Conservation (phyloP, 2,329 filamentous ascomycete species). For the Stachybotrys elegans region DNA sequence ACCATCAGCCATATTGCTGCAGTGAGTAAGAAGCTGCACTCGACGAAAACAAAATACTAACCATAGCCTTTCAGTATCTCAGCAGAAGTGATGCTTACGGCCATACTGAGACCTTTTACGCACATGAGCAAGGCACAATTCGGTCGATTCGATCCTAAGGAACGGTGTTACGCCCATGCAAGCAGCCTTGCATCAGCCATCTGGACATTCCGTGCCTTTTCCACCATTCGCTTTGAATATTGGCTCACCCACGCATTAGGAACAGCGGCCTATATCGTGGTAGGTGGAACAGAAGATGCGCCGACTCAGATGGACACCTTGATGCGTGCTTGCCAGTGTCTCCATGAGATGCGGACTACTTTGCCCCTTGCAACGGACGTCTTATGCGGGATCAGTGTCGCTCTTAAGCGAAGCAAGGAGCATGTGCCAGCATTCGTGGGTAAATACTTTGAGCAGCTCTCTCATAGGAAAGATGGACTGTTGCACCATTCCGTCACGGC, state of each 20-base stretch:
- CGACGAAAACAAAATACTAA: not conserved
- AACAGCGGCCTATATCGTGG: not conserved
- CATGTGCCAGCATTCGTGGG: not conserved
- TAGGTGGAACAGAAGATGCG: not conserved
- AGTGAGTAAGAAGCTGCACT: not conserved
- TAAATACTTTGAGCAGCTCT: not conserved
- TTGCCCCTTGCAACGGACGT: not conserved
- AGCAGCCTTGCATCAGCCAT: not conserved
- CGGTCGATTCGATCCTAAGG: not conserved
- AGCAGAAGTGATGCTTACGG: not conserved
- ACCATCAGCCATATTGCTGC: not conserved
- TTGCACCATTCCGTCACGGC: not conserved
- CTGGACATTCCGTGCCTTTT: not conserved
- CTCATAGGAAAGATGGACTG: not conserved
- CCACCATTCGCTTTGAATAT: not conserved
- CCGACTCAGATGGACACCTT: not conserved
- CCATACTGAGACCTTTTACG: not conserved
- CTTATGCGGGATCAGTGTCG: not conserved
- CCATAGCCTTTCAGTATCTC: not conserved
- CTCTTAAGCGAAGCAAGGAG: not conserved
- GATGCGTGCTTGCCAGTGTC: not conserved
- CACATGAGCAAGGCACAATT: not conserved
- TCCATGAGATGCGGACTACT: not conserved
- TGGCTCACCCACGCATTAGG: not conserved
- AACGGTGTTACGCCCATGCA: not conserved